Conservation (phyloP, 2,329 filamentous ascomycete species). For the Paramyrothecium roridum region DNA sequence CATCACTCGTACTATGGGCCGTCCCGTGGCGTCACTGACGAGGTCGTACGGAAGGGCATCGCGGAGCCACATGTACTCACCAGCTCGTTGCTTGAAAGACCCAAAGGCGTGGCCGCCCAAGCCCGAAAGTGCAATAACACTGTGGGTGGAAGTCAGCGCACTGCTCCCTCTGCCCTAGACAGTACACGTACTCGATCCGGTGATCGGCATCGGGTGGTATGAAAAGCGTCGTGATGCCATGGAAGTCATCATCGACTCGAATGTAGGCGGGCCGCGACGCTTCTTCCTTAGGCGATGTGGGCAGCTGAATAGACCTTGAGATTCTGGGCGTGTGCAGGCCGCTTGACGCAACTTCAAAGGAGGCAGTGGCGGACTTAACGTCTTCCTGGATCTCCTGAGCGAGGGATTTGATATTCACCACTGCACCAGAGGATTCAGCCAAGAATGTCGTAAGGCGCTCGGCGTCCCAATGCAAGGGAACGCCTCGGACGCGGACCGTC, state of each 20-base stretch:
- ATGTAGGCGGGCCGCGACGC: background rate
- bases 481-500: slow-evolving; percentile 1
- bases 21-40: no score
- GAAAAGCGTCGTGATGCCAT: slow-evolving; percentile 1
- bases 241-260: background rate
- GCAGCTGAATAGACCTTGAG: background rate
- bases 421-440: background rate
- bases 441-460: background rate
- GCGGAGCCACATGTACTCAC: slow-evolving; percentile 22
- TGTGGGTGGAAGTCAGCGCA: background rate
- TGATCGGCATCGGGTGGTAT: background rate
- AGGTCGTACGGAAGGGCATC: slow-evolving; percentile 18
- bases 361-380: background rate
- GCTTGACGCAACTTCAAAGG: background rate
- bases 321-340: background rate
- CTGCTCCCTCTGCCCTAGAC: background rate
- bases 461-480: background rate
- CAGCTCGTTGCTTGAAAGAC: slow-evolving; percentile 21
- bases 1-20: slow-evolving; percentile 18
- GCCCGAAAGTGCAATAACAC: slow-evolving; percentile 7
- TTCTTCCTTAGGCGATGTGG: background rate
- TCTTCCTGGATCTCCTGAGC: background rate
- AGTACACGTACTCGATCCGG: background rate
- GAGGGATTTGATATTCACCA: background rate
- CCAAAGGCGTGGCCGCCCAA: slow-evolving; percentile 21